These are phyloP conservation scores for Gossypium schwendimanii DNA, from an alignment of 441 rosid species.

Conservation along the genomic window DNA sequence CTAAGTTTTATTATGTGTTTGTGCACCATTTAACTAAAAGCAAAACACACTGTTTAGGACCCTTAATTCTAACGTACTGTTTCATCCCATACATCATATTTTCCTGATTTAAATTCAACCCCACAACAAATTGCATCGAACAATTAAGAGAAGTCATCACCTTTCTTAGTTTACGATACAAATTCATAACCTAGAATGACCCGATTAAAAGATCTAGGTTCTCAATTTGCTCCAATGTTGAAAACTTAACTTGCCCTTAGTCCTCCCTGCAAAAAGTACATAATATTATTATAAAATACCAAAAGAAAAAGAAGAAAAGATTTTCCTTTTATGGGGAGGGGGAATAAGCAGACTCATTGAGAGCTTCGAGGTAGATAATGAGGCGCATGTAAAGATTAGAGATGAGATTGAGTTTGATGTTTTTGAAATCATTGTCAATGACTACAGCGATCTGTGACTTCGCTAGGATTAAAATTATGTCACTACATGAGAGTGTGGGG, in stretches of 20 bases:
- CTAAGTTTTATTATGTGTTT: too few species aligned
- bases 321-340: neutral
- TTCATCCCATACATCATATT: too few species aligned
- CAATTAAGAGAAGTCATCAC: conserved; percentile 38
- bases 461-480: conserved; percentile 44
- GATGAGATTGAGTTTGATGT: conserved; percentile 48
- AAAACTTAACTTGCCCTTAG: conserved; percentile 58
- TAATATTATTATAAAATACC: neutral
- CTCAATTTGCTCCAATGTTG: conserved; percentile 68
- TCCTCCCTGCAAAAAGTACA: conserved; percentile 43
- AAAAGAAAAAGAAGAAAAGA: neutral
- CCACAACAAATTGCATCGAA: conserved; percentile 31
- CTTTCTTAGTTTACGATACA: conserved; percentile 43
- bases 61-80: too few species aligned
- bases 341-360: conserved; percentile 38
- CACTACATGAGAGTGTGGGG: conserved; percentile 52
- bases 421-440: conserved; percentile 46
- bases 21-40: too few species aligned
- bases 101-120: too few species aligned
- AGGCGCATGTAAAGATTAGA: conserved; percentile 58
- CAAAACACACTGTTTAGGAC: too few species aligned
- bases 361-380: conserved; percentile 54
- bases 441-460: conserved; percentile 52
- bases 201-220: conserved; percentile 67
- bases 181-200: conserved; percentile 37